A percentile compares a stretch with the other conserved stretches of the same genome.
phyloP scores from a whole-genome alignment of 2,329 filamentous ascomycete species.

The Nectriaceae sp. region DNA sequence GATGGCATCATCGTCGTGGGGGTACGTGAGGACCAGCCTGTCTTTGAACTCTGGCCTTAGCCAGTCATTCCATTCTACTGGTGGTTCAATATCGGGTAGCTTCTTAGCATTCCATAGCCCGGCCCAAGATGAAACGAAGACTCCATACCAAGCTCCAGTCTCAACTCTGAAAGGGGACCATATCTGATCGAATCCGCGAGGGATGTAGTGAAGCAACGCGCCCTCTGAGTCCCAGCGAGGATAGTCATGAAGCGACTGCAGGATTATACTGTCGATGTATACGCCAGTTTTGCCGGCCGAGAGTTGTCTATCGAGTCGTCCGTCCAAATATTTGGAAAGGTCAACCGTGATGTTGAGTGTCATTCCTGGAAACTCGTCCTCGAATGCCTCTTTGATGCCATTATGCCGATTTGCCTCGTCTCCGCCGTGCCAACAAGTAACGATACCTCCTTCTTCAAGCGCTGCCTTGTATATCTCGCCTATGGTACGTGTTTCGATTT shows the following conservation, averaged over 20 bases:
- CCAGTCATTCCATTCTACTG: constrained; percentile 42
- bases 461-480: constrained; percentile 52
- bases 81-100: constrained; percentile 33
- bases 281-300: constrained; percentile 30
- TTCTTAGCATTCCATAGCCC: constrained; percentile 32
- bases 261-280: constrained; percentile 44
- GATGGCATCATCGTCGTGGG: constrained; percentile 60
- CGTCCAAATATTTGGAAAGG: constrained; percentile 55
- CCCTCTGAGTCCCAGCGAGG: constrained; percentile 47
- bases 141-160: constrained; percentile 39
- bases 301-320: constrained; percentile 46
- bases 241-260: constrained; percentile 52
- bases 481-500: constrained; percentile 43
- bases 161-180: constrained; percentile 38
- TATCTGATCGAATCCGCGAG: constrained; percentile 43
- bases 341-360: constrained; percentile 55
- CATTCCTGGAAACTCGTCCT: constrained; percentile 47
- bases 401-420: constrained; percentile 44
- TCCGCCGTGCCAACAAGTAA: constrained; percentile 49
- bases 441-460: constrained; percentile 45
- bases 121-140: background rate
- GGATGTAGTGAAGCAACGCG: constrained; percentile 47
- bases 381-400: constrained; percentile 42
- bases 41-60: constrained; percentile 52
- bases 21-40: constrained; percentile 56